Evolutionary conservation across 768 basidiomycete species (phyloP).

Genomic region (Pisolithus marmoratus): DNA sequence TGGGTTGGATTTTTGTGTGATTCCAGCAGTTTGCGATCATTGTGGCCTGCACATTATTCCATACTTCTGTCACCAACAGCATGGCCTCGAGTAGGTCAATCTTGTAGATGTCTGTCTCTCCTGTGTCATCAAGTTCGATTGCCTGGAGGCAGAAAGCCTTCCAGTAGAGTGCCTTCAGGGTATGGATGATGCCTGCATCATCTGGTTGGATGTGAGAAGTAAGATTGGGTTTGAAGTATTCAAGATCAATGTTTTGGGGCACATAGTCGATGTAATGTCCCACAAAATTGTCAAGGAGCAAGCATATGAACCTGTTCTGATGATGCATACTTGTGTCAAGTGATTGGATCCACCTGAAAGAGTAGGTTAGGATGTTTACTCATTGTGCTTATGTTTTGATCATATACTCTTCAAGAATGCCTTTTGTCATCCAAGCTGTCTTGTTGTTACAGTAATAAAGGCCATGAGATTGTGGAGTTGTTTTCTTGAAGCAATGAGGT

Average conservation of each 20-base stretch:
- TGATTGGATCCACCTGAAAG: slow-evolving; percentile 27
- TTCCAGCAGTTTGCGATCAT: slow-evolving; percentile 3
- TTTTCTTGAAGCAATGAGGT: slow-evolving; percentile 29
- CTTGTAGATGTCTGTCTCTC: slow-evolving; percentile 1
- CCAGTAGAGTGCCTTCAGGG: slow-evolving; percentile 34
- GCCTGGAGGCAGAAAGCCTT: background rate
- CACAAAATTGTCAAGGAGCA: background rate
- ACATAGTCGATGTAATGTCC: slow-evolving; percentile 1
- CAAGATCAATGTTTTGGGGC: background rate
- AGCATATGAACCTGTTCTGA: slow-evolving; percentile 6
- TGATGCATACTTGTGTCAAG: slow-evolving; percentile 12
- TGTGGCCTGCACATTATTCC: background rate
- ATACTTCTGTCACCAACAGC: background rate
- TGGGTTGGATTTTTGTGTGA: too few species aligned
- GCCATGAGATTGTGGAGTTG: slow-evolving; percentile 3
- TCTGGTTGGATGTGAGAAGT: slow-evolving; percentile 33
- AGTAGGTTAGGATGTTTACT: too few species aligned
- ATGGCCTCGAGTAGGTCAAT: slow-evolving; percentile 5
- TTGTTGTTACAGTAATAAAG: background rate
- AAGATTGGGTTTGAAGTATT: slow-evolving; percentile 22
- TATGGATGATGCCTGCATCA: slow-evolving; percentile 10
- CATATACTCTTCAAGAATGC: too few species aligned
- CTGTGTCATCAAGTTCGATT: slow-evolving; percentile 3
- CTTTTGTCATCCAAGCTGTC: slow-evolving; percentile 17
- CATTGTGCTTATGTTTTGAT: too few species aligned